These are phyloP conservation scores for Tulasnella sp. DNA, from an alignment of 768 basidiomycete genomes.

Conservation along the genomic window DNA sequence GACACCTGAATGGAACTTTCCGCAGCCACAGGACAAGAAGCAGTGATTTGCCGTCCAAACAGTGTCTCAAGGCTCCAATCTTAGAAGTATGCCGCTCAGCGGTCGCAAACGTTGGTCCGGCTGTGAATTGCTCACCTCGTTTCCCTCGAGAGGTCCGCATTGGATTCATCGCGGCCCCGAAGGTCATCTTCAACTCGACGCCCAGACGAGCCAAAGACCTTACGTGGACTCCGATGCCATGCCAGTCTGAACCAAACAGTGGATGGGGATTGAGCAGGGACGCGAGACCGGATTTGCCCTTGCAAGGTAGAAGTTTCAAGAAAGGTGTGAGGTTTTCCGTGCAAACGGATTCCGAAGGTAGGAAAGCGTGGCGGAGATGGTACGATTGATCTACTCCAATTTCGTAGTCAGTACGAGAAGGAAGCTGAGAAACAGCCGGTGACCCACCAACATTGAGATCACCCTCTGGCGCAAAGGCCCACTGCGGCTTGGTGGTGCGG, in stretches of 20 bases:
- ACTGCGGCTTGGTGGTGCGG: slow-evolving; percentile 55
- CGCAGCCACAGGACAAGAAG: slow-evolving; percentile 56
- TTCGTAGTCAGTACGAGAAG: background rate
- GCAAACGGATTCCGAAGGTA: slow-evolving; percentile 83
- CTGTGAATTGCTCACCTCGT: slow-evolving; percentile 37
- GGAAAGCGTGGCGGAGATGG: slow-evolving; percentile 55
- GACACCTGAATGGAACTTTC: slow-evolving; percentile 44
- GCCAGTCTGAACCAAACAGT: slow-evolving; percentile 86
- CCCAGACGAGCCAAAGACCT: slow-evolving; percentile 39
- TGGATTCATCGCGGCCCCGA: slow-evolving; percentile 57
- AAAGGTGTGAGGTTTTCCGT: slow-evolving; percentile 97
- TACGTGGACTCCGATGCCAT: slow-evolving; percentile 75
- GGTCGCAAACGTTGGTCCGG: background rate
- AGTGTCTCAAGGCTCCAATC: slow-evolving; percentile 65
- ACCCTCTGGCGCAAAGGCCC: slow-evolving; percentile 53
- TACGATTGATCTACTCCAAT: slow-evolving; percentile 15
- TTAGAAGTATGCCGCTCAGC: slow-evolving; percentile 21
- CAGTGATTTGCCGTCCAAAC: slow-evolving; percentile 55
- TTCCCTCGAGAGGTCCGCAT: slow-evolving; percentile 30
- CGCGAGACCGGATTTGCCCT: slow-evolving; percentile 75
- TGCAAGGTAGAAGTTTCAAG: slow-evolving; percentile 88
- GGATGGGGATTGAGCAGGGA: slow-evolving; percentile 71
- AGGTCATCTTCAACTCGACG: slow-evolving; percentile 20
- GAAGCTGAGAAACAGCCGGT: background rate
- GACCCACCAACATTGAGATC: slow-evolving; percentile 30